Conservation (phyloP, 2,329 filamentous ascomycete genomes). For the Ceratocystis papillata region DNA sequence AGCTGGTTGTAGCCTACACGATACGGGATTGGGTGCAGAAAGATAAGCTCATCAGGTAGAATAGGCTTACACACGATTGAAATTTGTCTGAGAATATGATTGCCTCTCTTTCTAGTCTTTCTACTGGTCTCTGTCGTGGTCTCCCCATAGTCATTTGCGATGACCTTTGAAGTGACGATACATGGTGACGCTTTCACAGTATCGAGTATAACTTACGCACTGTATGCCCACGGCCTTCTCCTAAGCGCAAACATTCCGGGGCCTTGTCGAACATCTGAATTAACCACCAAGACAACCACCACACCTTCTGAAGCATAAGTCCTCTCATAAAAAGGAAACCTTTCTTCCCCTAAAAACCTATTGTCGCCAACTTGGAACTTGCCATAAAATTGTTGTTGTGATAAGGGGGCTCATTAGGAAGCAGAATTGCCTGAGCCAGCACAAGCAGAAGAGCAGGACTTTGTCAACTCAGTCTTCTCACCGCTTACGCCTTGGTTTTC, state of each 20-base stretch:
- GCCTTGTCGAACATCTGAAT: conserved; percentile 5
- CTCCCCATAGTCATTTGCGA: neutral
- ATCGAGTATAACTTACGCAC: neutral
- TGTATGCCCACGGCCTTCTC: conserved; percentile 11
- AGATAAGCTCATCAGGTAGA: too few relatives aligned
- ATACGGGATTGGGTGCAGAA: too few relatives aligned
- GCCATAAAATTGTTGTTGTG: neutral
- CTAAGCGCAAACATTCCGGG: conserved; percentile 7
- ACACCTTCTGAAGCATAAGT: neutral
- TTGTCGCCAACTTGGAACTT: neutral
- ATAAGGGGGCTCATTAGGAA: neutral
- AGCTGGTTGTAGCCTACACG: neutral
- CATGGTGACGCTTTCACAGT: neutral
- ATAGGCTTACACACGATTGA: too few relatives aligned
- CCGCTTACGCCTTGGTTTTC: neutral
- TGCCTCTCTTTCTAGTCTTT: too few relatives aligned
- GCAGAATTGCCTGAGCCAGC: neutral
- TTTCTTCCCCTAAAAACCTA: neutral
- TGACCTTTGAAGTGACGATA: neutral
- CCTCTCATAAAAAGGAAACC: neutral
- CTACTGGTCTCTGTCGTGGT: neutral
- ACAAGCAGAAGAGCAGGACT: neutral
- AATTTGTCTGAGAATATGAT: too few relatives aligned
- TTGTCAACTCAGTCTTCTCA: neutral
- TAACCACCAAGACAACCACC: conserved; percentile 8